Evolutionary conservation across 1,284 basidiomycete species (phyloP).

Genomic region (Apiotrichum laibachii): DNA sequence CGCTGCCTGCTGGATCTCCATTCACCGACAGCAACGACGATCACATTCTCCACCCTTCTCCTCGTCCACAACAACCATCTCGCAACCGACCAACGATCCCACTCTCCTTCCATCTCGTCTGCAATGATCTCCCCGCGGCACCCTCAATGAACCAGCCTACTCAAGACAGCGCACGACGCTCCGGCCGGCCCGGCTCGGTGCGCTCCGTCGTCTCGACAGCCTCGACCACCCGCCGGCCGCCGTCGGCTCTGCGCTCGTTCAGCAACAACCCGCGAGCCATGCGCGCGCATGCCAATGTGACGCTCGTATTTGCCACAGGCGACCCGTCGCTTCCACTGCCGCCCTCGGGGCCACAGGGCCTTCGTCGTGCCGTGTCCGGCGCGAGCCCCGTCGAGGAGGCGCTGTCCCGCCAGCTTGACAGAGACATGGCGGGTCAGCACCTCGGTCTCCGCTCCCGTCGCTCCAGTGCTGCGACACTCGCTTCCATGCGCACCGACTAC

Average conservation of each 20-base stretch:
- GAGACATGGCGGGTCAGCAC: conserved; percentile 38
- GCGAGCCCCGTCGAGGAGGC: conserved; percentile 31
- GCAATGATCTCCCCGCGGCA: neutral
- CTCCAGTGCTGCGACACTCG: conserved; percentile 35
- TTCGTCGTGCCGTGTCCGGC: conserved; percentile 11
- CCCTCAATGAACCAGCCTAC: neutral
- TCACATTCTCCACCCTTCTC: neutral
- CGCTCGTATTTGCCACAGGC: conserved; percentile 39
- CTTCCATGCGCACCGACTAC: conserved; percentile 16
- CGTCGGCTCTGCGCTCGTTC: conserved; percentile 14
- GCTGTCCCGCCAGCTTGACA: conserved; percentile 40
- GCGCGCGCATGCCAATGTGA: conserved; percentile 31
- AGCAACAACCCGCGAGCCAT: conserved; percentile 19
- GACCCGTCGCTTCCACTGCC: conserved; percentile 14
- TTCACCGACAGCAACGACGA: neutral
- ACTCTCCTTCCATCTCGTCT: too few relatives aligned
- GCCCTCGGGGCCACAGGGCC: conserved; percentile 6
- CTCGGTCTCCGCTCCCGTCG: conserved; percentile 43
- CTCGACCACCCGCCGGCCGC: conserved; percentile 9
- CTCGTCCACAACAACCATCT: neutral
- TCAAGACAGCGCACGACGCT: neutral
- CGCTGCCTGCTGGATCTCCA: neutral
- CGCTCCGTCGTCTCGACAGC: neutral
- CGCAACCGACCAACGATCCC: too few relatives aligned
- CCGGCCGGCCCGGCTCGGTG: neutral